Percentiles rank a stretch among this genome's conserved stretches.
phyloP scores from a whole-genome alignment of 1,284 basidiomycete genomes.

The Fistulina hepatica region DNA sequence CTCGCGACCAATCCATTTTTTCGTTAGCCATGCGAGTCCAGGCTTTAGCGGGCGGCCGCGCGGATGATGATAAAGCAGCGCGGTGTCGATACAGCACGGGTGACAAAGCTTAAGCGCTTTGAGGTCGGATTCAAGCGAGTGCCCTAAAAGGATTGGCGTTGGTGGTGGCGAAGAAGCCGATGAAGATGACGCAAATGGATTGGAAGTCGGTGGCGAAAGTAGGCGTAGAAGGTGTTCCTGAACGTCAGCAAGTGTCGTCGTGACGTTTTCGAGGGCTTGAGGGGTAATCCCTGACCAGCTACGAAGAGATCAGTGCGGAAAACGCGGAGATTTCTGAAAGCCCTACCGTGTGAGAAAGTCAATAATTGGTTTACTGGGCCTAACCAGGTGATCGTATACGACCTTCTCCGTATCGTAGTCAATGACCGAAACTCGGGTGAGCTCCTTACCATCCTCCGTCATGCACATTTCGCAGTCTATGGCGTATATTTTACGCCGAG shows the following conservation, averaged over 20 bases:
- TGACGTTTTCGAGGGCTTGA: slow-evolving; percentile 54
- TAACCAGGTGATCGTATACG: slow-evolving; percentile 80
- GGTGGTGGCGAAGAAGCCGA: slow-evolving; percentile 31
- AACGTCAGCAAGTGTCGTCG: slow-evolving; percentile 65
- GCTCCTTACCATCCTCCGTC: slow-evolving; percentile 79
- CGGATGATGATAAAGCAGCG: slow-evolving; percentile 80
- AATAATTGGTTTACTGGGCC: slow-evolving; percentile 67
- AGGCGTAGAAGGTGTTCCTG: slow-evolving; percentile 57
- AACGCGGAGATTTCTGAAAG: background rate
- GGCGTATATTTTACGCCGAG: slow-evolving; percentile 42
- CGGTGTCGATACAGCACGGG: slow-evolving; percentile 81
- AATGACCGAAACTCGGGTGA: slow-evolving; percentile 76
- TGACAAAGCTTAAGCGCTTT: slow-evolving; percentile 76
- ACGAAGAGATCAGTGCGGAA: slow-evolving; percentile 1
- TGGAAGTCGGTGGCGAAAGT: slow-evolving; percentile 38
- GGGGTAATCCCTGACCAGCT: slow-evolving; percentile 89
- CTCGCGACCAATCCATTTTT: slow-evolving; percentile 79
- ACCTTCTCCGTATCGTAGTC: slow-evolving; percentile 62
- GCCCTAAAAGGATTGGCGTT: slow-evolving; percentile 82
- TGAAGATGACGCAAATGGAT: slow-evolving; percentile 31
- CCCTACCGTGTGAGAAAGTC: slow-evolving; percentile 81
- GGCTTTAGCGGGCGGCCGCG: slow-evolving; percentile 85
- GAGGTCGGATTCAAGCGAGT: slow-evolving; percentile 87
- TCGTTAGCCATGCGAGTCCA: slow-evolving; percentile 84
- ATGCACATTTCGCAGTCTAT: slow-evolving; percentile 94